A percentile compares a stretch with the other conserved stretches of the same genome.
phyloP scores from a whole-genome alignment of 176 grass and related monocot species.

The Olyra latifolia region DNA sequence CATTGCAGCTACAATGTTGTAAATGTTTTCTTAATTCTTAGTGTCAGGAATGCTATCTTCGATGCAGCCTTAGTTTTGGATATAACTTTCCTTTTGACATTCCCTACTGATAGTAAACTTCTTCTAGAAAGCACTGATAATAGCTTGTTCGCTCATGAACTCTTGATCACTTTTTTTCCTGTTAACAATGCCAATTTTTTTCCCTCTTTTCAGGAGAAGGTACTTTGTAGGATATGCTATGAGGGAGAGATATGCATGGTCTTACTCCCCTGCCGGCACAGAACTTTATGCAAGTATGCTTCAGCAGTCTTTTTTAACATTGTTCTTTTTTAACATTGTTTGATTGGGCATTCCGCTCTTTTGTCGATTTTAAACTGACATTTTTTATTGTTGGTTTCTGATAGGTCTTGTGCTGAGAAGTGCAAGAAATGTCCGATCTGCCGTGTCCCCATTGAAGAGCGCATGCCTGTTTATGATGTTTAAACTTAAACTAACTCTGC shows the following conservation, averaged over 20 bases:
- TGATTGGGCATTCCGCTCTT: background rate
- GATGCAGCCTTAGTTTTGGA: background rate
- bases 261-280: slow-evolving; percentile 82
- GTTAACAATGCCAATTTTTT: slow-evolving; percentile 3
- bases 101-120: background rate
- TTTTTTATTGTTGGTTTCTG: slow-evolving; percentile 25
- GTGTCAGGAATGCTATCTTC: background rate
- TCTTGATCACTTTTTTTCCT: background rate
- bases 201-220: slow-evolving; percentile 71
- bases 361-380: slow-evolving; percentile 6
- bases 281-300: slow-evolving; percentile 94
- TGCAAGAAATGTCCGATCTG: slow-evolving; percentile 99
- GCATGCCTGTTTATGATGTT: slow-evolving; percentile 95
- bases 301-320: no score
- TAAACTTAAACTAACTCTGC: slow-evolving; percentile 56
- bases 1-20: background rate
- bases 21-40: background rate
- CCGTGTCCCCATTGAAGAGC: slow-evolving; percentile 82
- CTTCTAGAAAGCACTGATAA: background rate
- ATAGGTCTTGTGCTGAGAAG: slow-evolving; percentile 82
- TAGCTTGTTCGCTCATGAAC: background rate
- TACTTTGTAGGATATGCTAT: slow-evolving; percentile 93
- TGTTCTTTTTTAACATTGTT: slow-evolving; percentile 5
- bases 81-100: background rate
- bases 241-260: slow-evolving; percentile 93